Evolutionary conservation across 169 alveolate species (phyloP).

Genomic region (Plasmodium reichenowi): DNA sequence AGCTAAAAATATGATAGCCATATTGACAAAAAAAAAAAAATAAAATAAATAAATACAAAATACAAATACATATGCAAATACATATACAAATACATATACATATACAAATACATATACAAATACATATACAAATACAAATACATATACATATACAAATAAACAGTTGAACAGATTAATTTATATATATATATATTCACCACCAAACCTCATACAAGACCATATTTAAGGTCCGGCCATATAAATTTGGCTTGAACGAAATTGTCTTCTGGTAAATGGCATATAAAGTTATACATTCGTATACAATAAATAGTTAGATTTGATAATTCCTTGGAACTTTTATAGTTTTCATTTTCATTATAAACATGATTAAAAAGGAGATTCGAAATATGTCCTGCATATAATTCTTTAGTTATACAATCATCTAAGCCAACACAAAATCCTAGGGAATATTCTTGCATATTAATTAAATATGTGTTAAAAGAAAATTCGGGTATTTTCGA

Average conservation of each 20-base stretch:
- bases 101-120: neutral
- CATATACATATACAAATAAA: neutral
- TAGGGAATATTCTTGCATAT: constrained; percentile 71
- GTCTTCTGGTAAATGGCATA: constrained; percentile 42
- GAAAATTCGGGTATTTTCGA: constrained; percentile 66
- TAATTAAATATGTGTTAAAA: constrained; percentile 53
- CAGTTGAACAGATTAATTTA: neutral
- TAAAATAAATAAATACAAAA: no score
- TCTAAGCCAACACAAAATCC: constrained; percentile 75
- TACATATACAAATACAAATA: neutral
- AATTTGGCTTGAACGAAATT: constrained; percentile 62
- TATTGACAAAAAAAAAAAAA: no score
- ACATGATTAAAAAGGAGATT: constrained; percentile 60
- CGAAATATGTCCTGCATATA: constrained; percentile 53
- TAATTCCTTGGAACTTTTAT: constrained; percentile 52
- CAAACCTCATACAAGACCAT: neutral
- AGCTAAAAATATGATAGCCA: no score
- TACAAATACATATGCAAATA: neutral
- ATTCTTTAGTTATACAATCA: constrained; percentile 54
- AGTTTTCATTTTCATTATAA: constrained; percentile 45
- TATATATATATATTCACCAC: neutral
- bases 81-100: neutral
- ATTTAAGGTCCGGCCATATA: constrained; percentile 62
- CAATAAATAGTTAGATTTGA: constrained; percentile 57
- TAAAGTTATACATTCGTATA: constrained; percentile 58